Evolutionary conservation across 2,329 filamentous ascomycete species (phyloP), one percentile per base, ranked within the genome.

Genomic region (Thyridium curvatum): DNA sequence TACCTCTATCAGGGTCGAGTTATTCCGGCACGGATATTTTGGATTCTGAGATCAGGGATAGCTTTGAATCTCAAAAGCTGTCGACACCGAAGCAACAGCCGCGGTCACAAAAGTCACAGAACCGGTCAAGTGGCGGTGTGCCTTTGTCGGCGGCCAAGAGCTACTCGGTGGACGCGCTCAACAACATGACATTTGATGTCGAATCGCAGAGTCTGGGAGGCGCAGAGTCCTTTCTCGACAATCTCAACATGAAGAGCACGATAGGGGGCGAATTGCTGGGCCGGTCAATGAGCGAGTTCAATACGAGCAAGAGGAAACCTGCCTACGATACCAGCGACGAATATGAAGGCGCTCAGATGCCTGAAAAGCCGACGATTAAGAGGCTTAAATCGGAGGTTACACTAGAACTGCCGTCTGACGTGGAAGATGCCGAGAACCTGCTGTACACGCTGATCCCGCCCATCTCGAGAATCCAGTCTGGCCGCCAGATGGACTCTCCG

Each of bases 401-500:
- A 31, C 52, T 66, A 14, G 62, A 65, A 44, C 56, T 4, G 30
- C 14, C n/a, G 10, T 31, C 32, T 12, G 28, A 29, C 16, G 30
- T 29, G 10, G 41, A 61, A 2, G 45, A 66, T 8, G 60, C 63
- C 26, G 72, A 78, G 41, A 64, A 62, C 36, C 61, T 55, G 30
- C 55, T 77, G 12, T 59, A 77, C 30, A 68, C 64, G 3, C 60
- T 64, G 18, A 58, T 80, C 3, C 70, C 75, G 15, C 67, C 68
- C 16, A 63, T 77, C 35, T 56, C 55, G 36, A 68, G 66, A 38
- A 64, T 65, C 15, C 62, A 66, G 21, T 76, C 73, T 0, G 66
- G 66, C n/a, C 69, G 77, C 17, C 72, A 75, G 46, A 75, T 81
- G 31, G 75, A 82, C 47, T 61, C 65, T 15, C 71, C 73, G 4